Evolutionary conservation across 1,139 yeast species (phyloP).

Genomic region (Suhomyces guaymorum): DNA sequence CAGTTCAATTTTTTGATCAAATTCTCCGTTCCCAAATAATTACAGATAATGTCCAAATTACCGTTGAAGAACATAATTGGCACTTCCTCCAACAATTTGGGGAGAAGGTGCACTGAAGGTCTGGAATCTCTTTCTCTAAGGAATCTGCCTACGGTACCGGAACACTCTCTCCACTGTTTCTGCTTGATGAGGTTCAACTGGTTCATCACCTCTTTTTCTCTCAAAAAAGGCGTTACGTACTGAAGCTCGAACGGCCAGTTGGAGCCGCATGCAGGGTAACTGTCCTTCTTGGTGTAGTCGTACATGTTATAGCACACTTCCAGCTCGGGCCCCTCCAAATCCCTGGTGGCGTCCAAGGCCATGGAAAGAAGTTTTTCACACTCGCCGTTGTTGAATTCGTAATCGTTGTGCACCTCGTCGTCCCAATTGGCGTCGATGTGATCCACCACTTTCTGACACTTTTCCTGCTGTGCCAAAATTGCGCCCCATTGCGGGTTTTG

Average conservation of each 20-base stretch:
- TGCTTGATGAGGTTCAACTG: slow-evolving; percentile 54
- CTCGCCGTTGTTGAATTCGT: slow-evolving; percentile 35
- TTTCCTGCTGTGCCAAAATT: slow-evolving; percentile 54
- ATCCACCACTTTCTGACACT: slow-evolving; percentile 58
- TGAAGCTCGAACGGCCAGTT: slow-evolving; percentile 87
- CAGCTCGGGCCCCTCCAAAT: slow-evolving; percentile 26
- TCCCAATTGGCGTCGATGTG: slow-evolving; percentile 28
- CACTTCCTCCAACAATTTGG: slow-evolving; percentile 58
- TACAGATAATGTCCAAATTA: slow-evolving; percentile 86
- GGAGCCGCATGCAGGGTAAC: slow-evolving; percentile 86
- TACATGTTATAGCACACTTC: slow-evolving; percentile 77
- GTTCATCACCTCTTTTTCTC: slow-evolving; percentile 52
- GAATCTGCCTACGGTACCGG: slow-evolving; percentile 51
- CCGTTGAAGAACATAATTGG: slow-evolving; percentile 83
- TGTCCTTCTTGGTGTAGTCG: slow-evolving; percentile 69
- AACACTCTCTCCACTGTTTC: slow-evolving; percentile 76
- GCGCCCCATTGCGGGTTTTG: slow-evolving; percentile 39
- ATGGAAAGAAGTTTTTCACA: slow-evolving; percentile 53
- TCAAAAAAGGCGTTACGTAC: slow-evolving; percentile 60
- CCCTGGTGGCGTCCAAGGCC: slow-evolving; percentile 41
- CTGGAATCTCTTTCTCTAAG: slow-evolving; percentile 55
- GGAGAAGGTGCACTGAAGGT: slow-evolving; percentile 68
- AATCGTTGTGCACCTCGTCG: slow-evolving; percentile 23
- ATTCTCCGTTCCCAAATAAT: slow-evolving; percentile 71
- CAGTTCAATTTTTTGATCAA: slow-evolving; percentile 63